phyloP scores from a whole-genome alignment of 2,329 filamentous ascomycete genomes.

The Venturiaceae sp. region DNA sequence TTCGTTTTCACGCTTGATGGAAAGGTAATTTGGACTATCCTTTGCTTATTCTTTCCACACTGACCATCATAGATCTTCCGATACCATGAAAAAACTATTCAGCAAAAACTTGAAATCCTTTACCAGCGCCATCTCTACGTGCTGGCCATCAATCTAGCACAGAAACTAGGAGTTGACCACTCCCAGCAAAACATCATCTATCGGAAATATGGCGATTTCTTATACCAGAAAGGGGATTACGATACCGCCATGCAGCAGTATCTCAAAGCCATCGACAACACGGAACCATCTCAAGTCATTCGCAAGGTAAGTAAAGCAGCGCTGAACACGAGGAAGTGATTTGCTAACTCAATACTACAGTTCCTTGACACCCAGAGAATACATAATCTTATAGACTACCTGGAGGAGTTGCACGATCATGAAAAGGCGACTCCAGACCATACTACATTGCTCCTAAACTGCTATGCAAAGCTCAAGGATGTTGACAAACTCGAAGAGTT shows the following conservation, averaged over 20 bases:
- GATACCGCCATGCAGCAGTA: conserved; percentile 99
- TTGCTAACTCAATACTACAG: conserved; percentile 27
- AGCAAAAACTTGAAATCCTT: conserved; percentile 84
- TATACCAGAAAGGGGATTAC: conserved; percentile 92
- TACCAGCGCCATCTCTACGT: conserved; percentile 92
- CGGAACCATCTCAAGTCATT: conserved; percentile 92
- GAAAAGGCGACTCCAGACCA: conserved; percentile 90
- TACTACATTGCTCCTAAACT: conserved; percentile 88
- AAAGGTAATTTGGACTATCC: conserved; percentile 49
- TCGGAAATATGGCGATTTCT: conserved; percentile 83
- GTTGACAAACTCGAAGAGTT: conserved; percentile 93
- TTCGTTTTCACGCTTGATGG: conserved; percentile 88
- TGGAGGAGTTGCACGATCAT: conserved; percentile 92
- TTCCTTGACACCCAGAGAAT: conserved; percentile 96
- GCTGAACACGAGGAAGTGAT: conserved; percentile 8
- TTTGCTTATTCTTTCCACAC: neutral
- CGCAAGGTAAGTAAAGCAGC: conserved; percentile 52
- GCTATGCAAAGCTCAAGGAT: conserved; percentile 96
- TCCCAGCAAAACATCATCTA: conserved; percentile 87
- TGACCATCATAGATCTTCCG: conserved; percentile 53
- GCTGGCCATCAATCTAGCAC: conserved; percentile 82
- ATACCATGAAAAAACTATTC: conserved; percentile 83
- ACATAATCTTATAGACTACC: conserved; percentile 92
- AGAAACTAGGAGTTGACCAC: conserved; percentile 72
- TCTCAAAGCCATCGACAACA: conserved; percentile 88